These are phyloP conservation scores for Marasmius fiardii DNA, from an alignment of 1,284 basidiomycete genomes.

Conservation along the genomic window DNA sequence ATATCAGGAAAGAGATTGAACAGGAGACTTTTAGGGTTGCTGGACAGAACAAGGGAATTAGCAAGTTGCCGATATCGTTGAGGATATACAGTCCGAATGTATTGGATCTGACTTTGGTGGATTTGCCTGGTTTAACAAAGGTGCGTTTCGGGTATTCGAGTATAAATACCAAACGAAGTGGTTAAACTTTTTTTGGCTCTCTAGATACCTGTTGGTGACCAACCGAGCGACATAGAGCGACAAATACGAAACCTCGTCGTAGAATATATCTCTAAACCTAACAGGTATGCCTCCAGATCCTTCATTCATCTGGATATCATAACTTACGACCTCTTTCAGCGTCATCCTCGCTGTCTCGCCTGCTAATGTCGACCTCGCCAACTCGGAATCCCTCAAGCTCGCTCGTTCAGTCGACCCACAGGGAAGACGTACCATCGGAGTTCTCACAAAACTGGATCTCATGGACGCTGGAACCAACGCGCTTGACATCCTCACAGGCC, in stretches of 20 bases:
- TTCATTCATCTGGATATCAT: slow-evolving; percentile 8
- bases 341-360: slow-evolving; percentile 96
- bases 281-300: slow-evolving; percentile 59
- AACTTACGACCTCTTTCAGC: slow-evolving; percentile 36
- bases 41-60: slow-evolving; percentile 98
- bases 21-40: slow-evolving; percentile 97
- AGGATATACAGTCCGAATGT: slow-evolving; percentile 96
- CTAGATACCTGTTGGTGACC: slow-evolving; percentile 88
- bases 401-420: slow-evolving; percentile 95
- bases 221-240: slow-evolving; percentile 92
- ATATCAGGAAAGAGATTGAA: slow-evolving; percentile 96
- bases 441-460: slow-evolving; percentile 95
- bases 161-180: not conserved
- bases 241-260: slow-evolving; percentile 94
- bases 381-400: slow-evolving; percentile 96
- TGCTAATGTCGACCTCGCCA: slow-evolving; percentile 97
- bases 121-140: slow-evolving; percentile 95
- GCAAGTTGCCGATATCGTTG: slow-evolving; percentile 91
- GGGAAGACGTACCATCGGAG: slow-evolving; percentile 93
- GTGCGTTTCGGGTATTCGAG: slow-evolving; percentile 36
- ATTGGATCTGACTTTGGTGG: slow-evolving; percentile 92
- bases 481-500: slow-evolving; percentile 91
- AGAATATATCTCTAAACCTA: slow-evolving; percentile 96
- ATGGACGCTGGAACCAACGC: slow-evolving; percentile 99
- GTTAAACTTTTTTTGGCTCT: not conserved